Evolutionary conservation across 441 rosid genomes (phyloP).

Genomic region (Croton setiger): DNA sequence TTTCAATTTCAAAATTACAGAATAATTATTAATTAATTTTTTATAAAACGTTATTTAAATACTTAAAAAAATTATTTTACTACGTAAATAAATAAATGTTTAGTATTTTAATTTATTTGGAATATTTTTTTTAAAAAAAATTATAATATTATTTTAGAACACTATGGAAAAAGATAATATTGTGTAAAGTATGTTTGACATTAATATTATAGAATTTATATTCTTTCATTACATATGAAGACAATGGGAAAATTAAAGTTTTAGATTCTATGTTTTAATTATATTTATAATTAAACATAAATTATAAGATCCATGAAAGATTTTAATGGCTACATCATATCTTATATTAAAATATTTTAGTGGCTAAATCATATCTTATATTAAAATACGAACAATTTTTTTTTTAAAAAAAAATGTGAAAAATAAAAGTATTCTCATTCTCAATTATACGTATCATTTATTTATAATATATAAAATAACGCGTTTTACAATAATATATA

Average conservation of each 20-base stretch:
- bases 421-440: too few species aligned
- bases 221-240: not conserved
- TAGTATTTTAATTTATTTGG: too few species aligned
- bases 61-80: too few species aligned
- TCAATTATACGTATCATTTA: too few species aligned
- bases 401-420: too few species aligned
- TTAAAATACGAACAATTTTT: too few species aligned
- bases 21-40: too few species aligned
- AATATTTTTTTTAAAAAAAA: not conserved
- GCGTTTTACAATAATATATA: too few species aligned
- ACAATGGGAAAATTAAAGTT: not conserved
- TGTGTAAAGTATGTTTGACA: not conserved
- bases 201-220: not conserved
- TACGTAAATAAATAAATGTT: too few species aligned
- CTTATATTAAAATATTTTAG: not conserved
- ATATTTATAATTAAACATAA: not conserved
- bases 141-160: not conserved
- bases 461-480: too few species aligned
- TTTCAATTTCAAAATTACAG: too few species aligned
- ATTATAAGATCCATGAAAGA: not conserved
- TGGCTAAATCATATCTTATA: not conserved
- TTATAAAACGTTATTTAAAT: too few species aligned
- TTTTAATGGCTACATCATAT: not conserved
- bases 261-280: not conserved
- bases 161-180: not conserved